Evolutionary conservation across 768 basidiomycete species (phyloP).

Genomic region (Lentinula sp.): DNA sequence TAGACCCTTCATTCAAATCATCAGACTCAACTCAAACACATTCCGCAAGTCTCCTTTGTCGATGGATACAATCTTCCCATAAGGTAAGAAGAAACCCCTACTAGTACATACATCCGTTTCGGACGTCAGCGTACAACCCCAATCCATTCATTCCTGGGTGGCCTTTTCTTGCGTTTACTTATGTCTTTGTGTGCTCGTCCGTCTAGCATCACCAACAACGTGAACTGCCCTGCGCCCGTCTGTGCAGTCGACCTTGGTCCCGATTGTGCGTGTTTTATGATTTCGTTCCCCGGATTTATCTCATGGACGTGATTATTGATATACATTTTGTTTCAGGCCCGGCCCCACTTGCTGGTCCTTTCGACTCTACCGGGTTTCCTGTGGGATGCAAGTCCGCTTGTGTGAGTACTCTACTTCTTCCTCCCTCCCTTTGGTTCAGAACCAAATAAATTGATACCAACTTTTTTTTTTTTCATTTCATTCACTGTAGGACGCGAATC

Average conservation of each 20-base stretch:
- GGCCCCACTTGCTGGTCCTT: conserved; percentile 11
- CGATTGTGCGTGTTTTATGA: conserved; percentile 19
- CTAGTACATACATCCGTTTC: no score
- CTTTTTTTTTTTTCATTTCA: not conserved
- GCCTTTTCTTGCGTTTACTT: no score
- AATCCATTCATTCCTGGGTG: no score
- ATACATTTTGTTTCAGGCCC: conserved; percentile 10
- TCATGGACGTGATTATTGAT: not conserved
- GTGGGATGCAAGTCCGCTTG: conserved; percentile 42
- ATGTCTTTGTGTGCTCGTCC: no score
- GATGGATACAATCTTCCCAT: conserved; percentile 45
- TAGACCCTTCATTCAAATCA: not conserved
- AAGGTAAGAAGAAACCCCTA: not conserved
- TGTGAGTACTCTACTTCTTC: not conserved
- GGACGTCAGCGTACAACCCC: no score
- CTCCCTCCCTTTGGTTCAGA: no score
- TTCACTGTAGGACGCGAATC: conserved; percentile 17
- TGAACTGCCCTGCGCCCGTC: conserved; percentile 29
- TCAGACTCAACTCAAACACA: no score
- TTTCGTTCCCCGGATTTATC: not conserved
- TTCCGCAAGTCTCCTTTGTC: conserved; percentile 35
- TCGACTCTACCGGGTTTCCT: conserved; percentile 23
- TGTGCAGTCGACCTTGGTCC: conserved; percentile 45
- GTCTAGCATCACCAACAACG: conserved; percentile 26
- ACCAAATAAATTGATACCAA: no score